Base-by-base conservation (phyloP, 768 basidiomycete genomes). In the Butyriboletus loyo region DNA sequence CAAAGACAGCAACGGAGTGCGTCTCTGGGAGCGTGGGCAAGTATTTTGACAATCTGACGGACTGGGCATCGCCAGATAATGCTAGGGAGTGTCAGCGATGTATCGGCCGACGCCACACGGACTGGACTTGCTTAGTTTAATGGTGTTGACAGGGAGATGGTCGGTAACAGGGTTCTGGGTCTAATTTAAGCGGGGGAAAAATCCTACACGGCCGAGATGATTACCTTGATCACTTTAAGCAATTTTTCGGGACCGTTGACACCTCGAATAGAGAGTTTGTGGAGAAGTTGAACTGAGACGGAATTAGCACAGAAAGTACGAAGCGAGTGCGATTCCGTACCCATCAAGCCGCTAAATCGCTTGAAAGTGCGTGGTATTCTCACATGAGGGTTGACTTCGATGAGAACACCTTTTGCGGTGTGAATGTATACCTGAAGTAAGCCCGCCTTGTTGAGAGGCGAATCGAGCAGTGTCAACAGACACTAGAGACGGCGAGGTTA, bases 341-440 rank as follows among this genome's bases (percentile, higher is more conserved):
- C 95, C 97, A 99, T 99, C 58, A 99, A 77, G 21, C 97, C 97
- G 52, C 92, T 93, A 73, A 99, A 99, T 10, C 97, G 85, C 73
- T 99, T 99, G 73, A 99, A 98, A 13, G 97, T 99, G 57, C 97
- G 81, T 11, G 97, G 97, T 63, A 99, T 99, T 50, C 97, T 83
- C 11, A 98, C 94, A 72, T 92, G 89, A 3, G 97, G 97, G 70
- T 99, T 98, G 60, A 98, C 93, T 73, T 99, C 96, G 66, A 99
- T 98, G 41, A 99, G 81, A 13, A 94, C 90, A 35, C 94, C 94
- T 63, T 89, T 92, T 17, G 93, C 90, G 15, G 97, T 98, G 75
- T 98, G 95, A 55, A 99, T 95, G 74, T 96, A 99, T 17, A 99
- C 94, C 70, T 98, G 97, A 11, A 98, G 82, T 25, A 92, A 73